A percentile compares a stretch with the other conserved stretches of the same genome.
Evolutionary conservation across 2,329 filamentous ascomycete genomes (phyloP).

Genomic region (Colletotrichum paranaense): DNA sequence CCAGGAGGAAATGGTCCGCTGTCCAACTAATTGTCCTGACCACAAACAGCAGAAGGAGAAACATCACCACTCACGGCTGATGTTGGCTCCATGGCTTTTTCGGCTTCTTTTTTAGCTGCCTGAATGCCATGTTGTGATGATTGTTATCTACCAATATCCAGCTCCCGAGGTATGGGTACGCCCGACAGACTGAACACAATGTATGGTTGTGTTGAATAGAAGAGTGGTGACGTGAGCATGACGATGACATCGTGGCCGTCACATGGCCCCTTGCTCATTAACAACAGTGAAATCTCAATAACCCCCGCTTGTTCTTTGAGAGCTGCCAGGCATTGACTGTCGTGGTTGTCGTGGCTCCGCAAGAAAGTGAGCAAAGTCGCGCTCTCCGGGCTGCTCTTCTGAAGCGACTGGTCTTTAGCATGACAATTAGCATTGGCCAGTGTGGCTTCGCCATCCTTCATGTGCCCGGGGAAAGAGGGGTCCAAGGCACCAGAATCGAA

Average conservation of each 20-base stretch:
- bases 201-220: neutral
- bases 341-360: neutral
- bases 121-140: neutral
- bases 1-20: neutral
- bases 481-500: neutral
- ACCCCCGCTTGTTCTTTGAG: neutral
- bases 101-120: neutral
- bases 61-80: neutral
- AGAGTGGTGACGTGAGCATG: neutral
- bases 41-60: neutral
- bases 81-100: neutral
- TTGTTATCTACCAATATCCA: neutral
- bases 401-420: neutral
- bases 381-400: neutral
- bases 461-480: neutral
- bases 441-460: neutral
- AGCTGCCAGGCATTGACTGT: neutral
- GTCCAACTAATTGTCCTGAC: neutral
- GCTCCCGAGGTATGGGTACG: neutral
- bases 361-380: neutral
- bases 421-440: neutral
- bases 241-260: neutral
- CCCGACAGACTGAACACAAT: neutral
- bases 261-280: too few species aligned
- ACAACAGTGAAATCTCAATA: neutral